Evolutionary conservation across 768 basidiomycete genomes (phyloP).

Genomic region (Nidularia sp.): DNA sequence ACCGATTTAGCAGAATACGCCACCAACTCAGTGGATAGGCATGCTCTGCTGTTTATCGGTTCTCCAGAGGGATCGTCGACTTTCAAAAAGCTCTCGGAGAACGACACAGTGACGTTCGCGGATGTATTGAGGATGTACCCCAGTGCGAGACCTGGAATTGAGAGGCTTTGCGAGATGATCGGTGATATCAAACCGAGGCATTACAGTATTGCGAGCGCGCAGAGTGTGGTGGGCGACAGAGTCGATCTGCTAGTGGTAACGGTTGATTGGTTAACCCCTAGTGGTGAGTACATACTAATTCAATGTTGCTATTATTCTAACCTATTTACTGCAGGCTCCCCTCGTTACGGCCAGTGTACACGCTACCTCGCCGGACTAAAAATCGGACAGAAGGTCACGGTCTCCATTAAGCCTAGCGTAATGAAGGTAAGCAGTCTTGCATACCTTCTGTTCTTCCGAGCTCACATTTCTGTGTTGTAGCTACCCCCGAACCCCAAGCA

Average conservation of each 20-base stretch:
- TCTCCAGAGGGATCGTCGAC: slow-evolving; percentile 86
- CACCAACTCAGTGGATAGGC: slow-evolving; percentile 60
- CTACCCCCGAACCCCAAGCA: slow-evolving; percentile 80
- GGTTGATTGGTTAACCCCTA: slow-evolving; percentile 88
- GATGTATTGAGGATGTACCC: slow-evolving; percentile 77
- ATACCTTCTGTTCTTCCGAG: slow-evolving; percentile 7
- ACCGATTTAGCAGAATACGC: slow-evolving; percentile 80
- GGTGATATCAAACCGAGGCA: slow-evolving; percentile 97
- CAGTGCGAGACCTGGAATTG: slow-evolving; percentile 79
- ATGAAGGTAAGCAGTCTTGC: slow-evolving; percentile 73
- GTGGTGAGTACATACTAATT: slow-evolving; percentile 47
- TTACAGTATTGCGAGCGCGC: slow-evolving; percentile 96
- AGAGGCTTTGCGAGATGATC: slow-evolving; percentile 81
- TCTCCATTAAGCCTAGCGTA: slow-evolving; percentile 97
- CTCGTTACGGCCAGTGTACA: slow-evolving; percentile 92
- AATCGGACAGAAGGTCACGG: slow-evolving; percentile 90
- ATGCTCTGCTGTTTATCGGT: slow-evolving; percentile 87
- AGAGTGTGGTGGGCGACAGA: slow-evolving; percentile 90
- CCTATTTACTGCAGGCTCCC: slow-evolving; percentile 44
- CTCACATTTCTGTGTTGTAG: slow-evolving; percentile 26
- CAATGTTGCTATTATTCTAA: slow-evolving; percentile 1
- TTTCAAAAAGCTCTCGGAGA: slow-evolving; percentile 94
- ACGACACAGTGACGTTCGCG: slow-evolving; percentile 91
- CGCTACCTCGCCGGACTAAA: slow-evolving; percentile 84
- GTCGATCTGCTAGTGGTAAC: slow-evolving; percentile 96